phyloP scores from a whole-genome alignment of 208 protist species.

The Crithidia fasciculata region DNA sequence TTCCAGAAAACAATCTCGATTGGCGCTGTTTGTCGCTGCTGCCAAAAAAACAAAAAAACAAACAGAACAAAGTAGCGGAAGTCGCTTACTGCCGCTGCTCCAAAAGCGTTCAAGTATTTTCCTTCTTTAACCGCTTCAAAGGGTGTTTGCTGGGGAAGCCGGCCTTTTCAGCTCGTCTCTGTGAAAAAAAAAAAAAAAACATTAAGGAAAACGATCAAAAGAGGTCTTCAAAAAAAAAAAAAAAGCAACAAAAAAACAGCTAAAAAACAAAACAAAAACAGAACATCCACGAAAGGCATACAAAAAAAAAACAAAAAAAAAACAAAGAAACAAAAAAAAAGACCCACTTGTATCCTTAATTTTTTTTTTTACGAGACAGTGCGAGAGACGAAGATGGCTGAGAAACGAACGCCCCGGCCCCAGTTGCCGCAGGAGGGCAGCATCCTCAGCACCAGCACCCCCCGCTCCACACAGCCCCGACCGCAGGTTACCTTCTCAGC shows the following conservation, averaged over 20 bases:
- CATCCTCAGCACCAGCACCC: background rate
- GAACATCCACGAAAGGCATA: background rate
- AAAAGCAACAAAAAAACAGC: background rate
- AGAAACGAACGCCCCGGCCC: background rate
- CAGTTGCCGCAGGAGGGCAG: background rate
- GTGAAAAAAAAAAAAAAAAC: constrained; percentile 2
- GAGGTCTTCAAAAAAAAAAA: background rate
- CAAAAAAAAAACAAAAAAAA: background rate
- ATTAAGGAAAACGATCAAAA: background rate
- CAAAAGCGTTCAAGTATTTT: too few relatives aligned
- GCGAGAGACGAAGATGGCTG: background rate
- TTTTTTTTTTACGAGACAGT: background rate
- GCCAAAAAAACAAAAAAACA: too few relatives aligned
- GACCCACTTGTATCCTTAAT: background rate
- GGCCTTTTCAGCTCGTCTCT: too few relatives aligned
- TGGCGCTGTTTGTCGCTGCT: too few relatives aligned
- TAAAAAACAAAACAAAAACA: constrained; percentile 7
- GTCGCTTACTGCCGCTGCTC: too few relatives aligned
- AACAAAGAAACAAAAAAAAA: background rate
- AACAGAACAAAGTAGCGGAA: too few relatives aligned
- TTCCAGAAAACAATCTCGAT: too few relatives aligned
- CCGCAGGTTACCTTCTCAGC: background rate
- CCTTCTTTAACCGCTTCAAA: too few relatives aligned
- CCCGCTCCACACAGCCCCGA: background rate
- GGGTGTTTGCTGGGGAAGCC: too few relatives aligned